phyloP scores from a whole-genome alignment of 257 asterid genomes.

The Sherardia arvensis region DNA sequence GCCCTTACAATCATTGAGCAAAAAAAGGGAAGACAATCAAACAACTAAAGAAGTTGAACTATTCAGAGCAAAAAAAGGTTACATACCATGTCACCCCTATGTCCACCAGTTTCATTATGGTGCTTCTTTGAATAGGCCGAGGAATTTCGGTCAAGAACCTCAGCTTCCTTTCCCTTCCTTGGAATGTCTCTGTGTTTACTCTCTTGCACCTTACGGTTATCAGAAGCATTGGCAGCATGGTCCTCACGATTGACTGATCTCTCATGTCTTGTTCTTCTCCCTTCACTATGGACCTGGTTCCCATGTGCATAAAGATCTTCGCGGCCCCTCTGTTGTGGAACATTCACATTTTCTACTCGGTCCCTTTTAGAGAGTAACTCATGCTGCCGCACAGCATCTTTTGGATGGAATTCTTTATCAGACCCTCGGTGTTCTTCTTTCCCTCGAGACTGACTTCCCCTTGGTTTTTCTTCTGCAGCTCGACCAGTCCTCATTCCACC shows the following conservation, averaged over 20 bases:
- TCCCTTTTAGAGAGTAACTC: constrained; percentile 70
- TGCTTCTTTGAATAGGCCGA: constrained; percentile 42
- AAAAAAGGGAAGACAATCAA: no score
- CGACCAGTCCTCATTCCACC: constrained; percentile 50
- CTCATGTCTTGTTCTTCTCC: constrained; percentile 62
- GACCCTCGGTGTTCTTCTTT: constrained; percentile 65
- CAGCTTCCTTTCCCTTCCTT: constrained; percentile 64
- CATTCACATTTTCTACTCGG: constrained; percentile 52
- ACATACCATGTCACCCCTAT: constrained; percentile 73
- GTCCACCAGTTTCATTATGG: constrained; percentile 48
- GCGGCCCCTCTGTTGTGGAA: constrained; percentile 54
- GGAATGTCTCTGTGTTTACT: constrained; percentile 43
- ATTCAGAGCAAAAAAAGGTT: constrained; percentile 29
- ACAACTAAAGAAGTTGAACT: constrained; percentile 12
- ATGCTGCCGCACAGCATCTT: constrained; percentile 45
- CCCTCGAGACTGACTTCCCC: constrained; percentile 58
- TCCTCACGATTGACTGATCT: constrained; percentile 53
- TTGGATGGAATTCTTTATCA: constrained; percentile 52
- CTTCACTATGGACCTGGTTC: constrained; percentile 35
- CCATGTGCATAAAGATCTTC: constrained; percentile 55
- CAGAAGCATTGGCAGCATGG: constrained; percentile 46
- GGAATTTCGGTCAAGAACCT: constrained; percentile 47
- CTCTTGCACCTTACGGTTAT: constrained; percentile 47
- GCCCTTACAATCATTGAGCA: constrained; percentile 1
- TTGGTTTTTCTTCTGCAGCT: constrained; percentile 55